Percentiles rank a stretch among this genome's conserved stretches.
Conservation (phyloP, 805 yeast species). For the Starmerella vitae region DNA sequence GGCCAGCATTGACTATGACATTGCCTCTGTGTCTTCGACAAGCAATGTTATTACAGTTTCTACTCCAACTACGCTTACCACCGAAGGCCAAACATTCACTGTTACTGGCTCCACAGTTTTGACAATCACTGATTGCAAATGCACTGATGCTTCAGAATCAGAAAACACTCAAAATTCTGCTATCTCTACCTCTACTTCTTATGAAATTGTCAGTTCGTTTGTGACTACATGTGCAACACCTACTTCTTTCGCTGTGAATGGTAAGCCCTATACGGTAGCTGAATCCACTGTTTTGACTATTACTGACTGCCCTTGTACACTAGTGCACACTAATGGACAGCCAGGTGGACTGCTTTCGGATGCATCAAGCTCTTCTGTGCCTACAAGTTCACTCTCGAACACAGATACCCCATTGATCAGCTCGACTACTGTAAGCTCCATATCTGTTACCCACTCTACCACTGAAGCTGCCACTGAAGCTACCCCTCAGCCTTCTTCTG, state of each 20-base stretch:
- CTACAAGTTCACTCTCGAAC: no score
- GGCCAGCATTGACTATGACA: conserved; percentile 16
- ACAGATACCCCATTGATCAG: no score
- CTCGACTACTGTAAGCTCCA: no score
- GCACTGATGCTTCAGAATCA: conserved; percentile 60
- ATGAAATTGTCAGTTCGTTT: background rate
- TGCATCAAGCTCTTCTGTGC: no score
- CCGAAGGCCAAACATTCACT: conserved; percentile 31
- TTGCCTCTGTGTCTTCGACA: no score
- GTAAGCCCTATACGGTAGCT: conserved; percentile 2
- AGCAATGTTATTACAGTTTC: conserved; percentile 22
- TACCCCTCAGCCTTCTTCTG: no score
- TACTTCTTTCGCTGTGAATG: conserved; percentile 2
- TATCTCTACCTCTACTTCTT: background rate
- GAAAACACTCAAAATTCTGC: no score
- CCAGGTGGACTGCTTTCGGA: no score
- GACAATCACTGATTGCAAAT: conserved; percentile 46
- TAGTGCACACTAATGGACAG: background rate
- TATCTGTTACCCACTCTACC: no score
- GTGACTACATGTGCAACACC: background rate
- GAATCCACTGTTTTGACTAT: conserved; percentile 6
- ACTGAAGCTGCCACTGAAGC: no score
- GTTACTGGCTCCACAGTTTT: conserved; percentile 40
- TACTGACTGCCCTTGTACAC: conserved; percentile 13
- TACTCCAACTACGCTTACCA: conserved; percentile 20